Evolutionary conservation across 768 basidiomycete species (phyloP), one percentile per base, ranked within the genome.

Genomic region (Mrakia blollopis): DNA sequence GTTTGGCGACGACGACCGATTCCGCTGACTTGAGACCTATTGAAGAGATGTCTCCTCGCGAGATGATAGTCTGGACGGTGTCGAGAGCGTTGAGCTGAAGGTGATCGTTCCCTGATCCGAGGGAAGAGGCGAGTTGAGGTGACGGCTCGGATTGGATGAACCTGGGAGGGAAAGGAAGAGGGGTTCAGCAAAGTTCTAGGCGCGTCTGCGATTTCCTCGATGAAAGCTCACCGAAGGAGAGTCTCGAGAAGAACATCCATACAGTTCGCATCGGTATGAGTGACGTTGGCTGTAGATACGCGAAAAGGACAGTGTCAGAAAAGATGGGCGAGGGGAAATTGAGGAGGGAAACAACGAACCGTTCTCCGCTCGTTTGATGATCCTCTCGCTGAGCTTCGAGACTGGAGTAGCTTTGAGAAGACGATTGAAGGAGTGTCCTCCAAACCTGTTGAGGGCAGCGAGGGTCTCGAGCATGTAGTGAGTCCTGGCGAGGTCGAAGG

Each of bases 61-160:
- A 87, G 41, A 94, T 86, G 39, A 98, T 86, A 3, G 89, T 87
- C 80, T 98, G 94, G 9, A 99, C 85, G 4, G 97, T 85, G 76
- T 97, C 94, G 60, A 94, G 86, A 13, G 90, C 86, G 8, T 88
- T 87, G 1, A 90, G 89, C 79, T 98, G 94, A 60, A 93, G 88
- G 3, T 84, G 83, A 5, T 85, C 82, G 80, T 92, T 94, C 75
- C 87, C 83, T 6, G 89, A 85, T 30, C 86, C 85, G 89, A 93
- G 91, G 4, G 85, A 86, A 0, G 84, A 74, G 14, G 83, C 81
- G 61, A 87, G 84, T 10, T 84, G 80, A 7, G 85, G 82, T 72
- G 86, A 88, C 1, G 93, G 91, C 80, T 95, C 93, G 7, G 92
- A 91, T 80, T 90, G 90, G 37, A 94, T 83, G 78, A 90, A 89